Base-by-base conservation (phyloP, 1,284 basidiomycete species). In the Apiotrichum laibachii region DNA sequence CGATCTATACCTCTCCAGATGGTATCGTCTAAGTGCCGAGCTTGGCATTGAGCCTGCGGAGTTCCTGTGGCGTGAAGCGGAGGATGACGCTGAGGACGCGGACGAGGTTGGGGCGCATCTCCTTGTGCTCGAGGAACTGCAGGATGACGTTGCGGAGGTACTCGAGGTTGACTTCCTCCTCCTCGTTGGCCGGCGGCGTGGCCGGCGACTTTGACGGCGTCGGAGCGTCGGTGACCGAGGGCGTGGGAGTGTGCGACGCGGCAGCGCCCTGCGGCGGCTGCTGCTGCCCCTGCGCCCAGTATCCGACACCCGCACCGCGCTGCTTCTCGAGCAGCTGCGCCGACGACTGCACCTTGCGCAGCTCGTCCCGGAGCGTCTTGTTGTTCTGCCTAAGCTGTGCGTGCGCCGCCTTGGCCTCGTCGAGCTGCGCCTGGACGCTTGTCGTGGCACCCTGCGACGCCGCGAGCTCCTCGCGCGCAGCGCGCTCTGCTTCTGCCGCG, bases 81-180 rank as follows among this genome's bases (percentile, higher is more conserved):
- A 97, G 77, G 51, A 97, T 93, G 46, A 91, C 92, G 1, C 90
- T 91, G 48, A 97, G 77, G 1, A 97, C 92, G 59, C 88, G 84
- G 31, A 96, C 86, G 43, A 97, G 85, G 71, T 92, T 91, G 0
- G 92, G 89, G 87, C 78, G 81, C 90, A 91, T 91, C 72, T 92
- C 88, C 70, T 89, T 89, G 77, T 91, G 86, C 73, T 92, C 90
- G 53, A 92, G 78, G 80, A 97, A 97, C 74, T 96, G 93, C 46
- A 97, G 73, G 54, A 96, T 90, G 37, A 96, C 89, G 76, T 96
- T 97, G 60, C 93, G 83, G 40, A 97, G 79, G 77, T 97, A 97
- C 78, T 97, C 93, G n/a, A 94, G 81, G 72, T 94, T 97, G 59
- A 97, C 84, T 62, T 94, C 92, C 69, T 94, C 92, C 47, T 82